Evolutionary conservation across 345 rosid genomes (phyloP).

Genomic region (Citrus mangshanensis): DNA sequence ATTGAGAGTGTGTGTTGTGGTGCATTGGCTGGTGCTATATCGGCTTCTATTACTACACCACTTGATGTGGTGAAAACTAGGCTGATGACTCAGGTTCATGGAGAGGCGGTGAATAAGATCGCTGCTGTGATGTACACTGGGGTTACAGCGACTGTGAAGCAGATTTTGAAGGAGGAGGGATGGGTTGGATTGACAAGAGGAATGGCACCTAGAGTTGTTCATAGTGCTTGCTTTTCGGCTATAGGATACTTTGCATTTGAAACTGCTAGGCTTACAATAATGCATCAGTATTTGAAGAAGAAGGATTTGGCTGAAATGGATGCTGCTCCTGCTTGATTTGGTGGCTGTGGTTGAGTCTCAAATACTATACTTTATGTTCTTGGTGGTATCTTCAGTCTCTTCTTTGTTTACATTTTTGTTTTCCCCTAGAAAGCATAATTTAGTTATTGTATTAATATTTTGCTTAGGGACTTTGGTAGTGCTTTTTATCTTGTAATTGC

Average conservation of each 20-base stretch:
- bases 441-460: background rate
- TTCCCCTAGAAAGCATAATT: background rate
- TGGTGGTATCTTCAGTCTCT: constrained; percentile 13
- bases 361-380: background rate
- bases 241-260: constrained; percentile 93
- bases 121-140: constrained; percentile 67
- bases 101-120: constrained; percentile 41
- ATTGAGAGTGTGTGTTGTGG: constrained; percentile 85
- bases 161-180: constrained; percentile 88
- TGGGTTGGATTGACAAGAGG: constrained; percentile 82
- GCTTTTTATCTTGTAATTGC: background rate
- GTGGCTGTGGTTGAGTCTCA: background rate
- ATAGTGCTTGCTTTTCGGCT: constrained; percentile 90
- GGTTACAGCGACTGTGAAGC: constrained; percentile 57
- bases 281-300: constrained; percentile 65
- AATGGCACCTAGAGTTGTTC: constrained; percentile 85
- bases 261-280: constrained; percentile 77
- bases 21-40: constrained; percentile 91
- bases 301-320: constrained; percentile 44
- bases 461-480: background rate
- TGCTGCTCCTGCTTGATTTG: constrained; percentile 25
- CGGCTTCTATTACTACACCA: constrained; percentile 84
- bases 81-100: constrained; percentile 80
- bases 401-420: background rate
- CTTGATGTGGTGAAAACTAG: constrained; percentile 92